Evolutionary conservation across 106 monocot species (phyloP), one percentile per base, ranked within the genome.

Genomic region (Allium fistulosum): DNA sequence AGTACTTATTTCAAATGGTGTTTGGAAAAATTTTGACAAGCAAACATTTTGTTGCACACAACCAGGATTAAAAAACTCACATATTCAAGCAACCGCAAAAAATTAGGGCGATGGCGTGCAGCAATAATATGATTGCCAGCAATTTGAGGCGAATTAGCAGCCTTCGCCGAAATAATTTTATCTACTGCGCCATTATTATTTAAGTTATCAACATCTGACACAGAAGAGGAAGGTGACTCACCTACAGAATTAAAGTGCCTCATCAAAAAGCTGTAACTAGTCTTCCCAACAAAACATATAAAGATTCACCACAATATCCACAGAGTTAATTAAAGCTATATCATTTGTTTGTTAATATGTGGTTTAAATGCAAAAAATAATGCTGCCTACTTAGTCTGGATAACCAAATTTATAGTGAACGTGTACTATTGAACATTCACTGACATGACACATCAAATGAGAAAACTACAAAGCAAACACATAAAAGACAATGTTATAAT

Each of bases 151-250:
- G 97, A 90, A 78, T 71, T 71, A 50, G 64, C 73, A 61, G 76
- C 81, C 77, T 85, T 99, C 58, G 61, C 72, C 48, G 71, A 74
- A 76, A 81, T 63, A 66, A 67, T 67, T 76, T 88, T 96, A 64
- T 82, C 83, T 53, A 85, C 22, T 48, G 68, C 74, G 53, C 75
- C 76, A 55, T 77, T 78, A 70, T 90, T 92, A 58, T 92, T 89
- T 60, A 92, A 71, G 63, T 92, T 99, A 75, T 99, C 92, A 81
- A 99, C 65, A 79, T 99, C 97, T 10, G 97, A 99, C 50, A 88
- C 89, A 73, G 97, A 99, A 59, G 97, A 99, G 3, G 97, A 99
- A 64, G 97, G 97, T 53, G 97, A 99, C 63, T 99, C 97, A 73
- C 97, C 97, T 99, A 84, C 52, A 68, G 69, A 70, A 70, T 14